Evolutionary conservation across 352 stramenopile species (phyloP), one percentile per base, ranked within the genome.

Genomic region (Bremia lactucae): DNA sequence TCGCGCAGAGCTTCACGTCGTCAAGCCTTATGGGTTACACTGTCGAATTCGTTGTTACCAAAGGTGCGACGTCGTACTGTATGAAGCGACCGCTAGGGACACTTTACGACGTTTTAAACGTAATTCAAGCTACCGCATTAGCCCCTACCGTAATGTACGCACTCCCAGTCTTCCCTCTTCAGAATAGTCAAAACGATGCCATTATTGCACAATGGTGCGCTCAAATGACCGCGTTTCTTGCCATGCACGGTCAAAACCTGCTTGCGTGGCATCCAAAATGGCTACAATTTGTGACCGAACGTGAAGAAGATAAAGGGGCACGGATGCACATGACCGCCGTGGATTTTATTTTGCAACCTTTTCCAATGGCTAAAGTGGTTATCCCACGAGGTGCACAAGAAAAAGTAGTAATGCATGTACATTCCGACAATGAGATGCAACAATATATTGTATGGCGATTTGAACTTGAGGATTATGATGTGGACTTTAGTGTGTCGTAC

Each of bases 381-480:
- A 46, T 62, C 5, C 13, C 62, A 13, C 60, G 53, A 59, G 72
- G 72, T 1, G 82, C 77, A 4, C 49, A 46, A 4, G 68, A 86
- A 42, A 70, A 87, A 31, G 39, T 62, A 0, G 44, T 46, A 13
- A 51, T 84, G 9, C 44, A 71, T n/a, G 52, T 87, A 20, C 59
- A 57, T 25, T 59, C 65, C 22, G 54, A 56, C 0, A 35, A 46
- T 3, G 14, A 52, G 1, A 13, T 21, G 0, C 52, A 59, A 7
- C 77, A 85, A 24, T 84, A 79, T 45, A 55, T 90, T 36, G 72
- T 87, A 18, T 91, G 78, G 78, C 82, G 82, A 36, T 91, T 91
- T 41, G 78, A 88, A 36, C 36, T 87, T 3, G 75, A 88, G 36
- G 78, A 88, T 51, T 73, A 81, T 42, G 75, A 91, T 43, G 69